These are phyloP conservation scores for Epichloe gansuensis DNA, from an alignment of 2,329 filamentous ascomycete genomes.

Conservation along the genomic window DNA sequence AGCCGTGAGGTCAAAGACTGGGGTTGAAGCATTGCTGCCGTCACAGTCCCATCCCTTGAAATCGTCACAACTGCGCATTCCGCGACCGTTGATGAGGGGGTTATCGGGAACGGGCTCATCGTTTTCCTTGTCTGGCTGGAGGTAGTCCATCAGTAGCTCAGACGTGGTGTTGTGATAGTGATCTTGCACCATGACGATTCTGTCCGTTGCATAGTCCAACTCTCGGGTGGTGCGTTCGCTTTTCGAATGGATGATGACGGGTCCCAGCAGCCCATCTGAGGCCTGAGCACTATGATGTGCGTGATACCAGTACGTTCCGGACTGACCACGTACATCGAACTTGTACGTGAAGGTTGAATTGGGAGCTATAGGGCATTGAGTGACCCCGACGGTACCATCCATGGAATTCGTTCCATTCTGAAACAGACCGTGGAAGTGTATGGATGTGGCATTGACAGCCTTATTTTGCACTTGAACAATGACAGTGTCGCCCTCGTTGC, in stretches of 20 bases:
- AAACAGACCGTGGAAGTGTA: conserved; percentile 70
- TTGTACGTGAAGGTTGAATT: conserved; percentile 51
- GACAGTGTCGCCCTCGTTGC: conserved; percentile 60
- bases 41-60: conserved; percentile 32
- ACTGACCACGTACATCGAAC: conserved; percentile 45
- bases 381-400: conserved; percentile 58
- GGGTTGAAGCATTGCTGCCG: conserved; percentile 21
- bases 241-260: conserved; percentile 52
- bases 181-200: conserved; percentile 56
- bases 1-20: conserved; percentile 34
- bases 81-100: conserved; percentile 47
- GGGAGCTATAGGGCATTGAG: conserved; percentile 54
- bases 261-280: conserved; percentile 55
- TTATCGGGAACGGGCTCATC: conserved; percentile 55
- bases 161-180: conserved; percentile 53
- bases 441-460: conserved; percentile 49
- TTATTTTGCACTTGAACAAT: conserved; percentile 57
- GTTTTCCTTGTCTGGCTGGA: conserved; percentile 38
- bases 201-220: conserved; percentile 30
- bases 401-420: conserved; percentile 64
- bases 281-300: conserved; percentile 52
- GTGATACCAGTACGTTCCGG: conserved; percentile 49
- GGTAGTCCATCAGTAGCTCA: conserved; percentile 39
- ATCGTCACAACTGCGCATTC: conserved; percentile 21
- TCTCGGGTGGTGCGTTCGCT: conserved; percentile 21